A percentile compares a stretch with the other conserved stretches of the same genome.
These are phyloP conservation scores for Aristolochia californica DNA, from an alignment of 164 flowering plant genomes.

Conservation along the genomic window DNA sequence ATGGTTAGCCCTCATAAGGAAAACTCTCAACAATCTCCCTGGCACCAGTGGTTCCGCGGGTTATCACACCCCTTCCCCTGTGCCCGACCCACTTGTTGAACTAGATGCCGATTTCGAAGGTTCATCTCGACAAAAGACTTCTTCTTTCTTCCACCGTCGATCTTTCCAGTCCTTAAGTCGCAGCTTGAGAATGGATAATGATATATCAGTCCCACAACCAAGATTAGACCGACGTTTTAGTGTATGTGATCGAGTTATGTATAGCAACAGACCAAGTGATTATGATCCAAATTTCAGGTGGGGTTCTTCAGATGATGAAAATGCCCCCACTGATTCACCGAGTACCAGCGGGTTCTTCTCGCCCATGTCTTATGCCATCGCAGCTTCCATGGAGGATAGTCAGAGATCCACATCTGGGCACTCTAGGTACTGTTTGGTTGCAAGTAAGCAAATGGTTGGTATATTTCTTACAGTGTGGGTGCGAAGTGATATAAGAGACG, in stretches of 20 bases:
- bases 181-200: slow-evolving; percentile 41
- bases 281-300: slow-evolving; percentile 27
- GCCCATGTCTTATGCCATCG: slow-evolving; percentile 23
- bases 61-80: slow-evolving; percentile 68
- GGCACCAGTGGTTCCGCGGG: slow-evolving; percentile 40
- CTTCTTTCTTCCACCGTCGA: slow-evolving; percentile 37
- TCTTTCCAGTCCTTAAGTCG: slow-evolving; percentile 33
- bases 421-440: slow-evolving; percentile 39
- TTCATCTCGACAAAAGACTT: slow-evolving; percentile 50
- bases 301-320: slow-evolving; percentile 45
- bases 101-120: slow-evolving; percentile 87
- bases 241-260: slow-evolving; percentile 37
- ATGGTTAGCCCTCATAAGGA: slow-evolving; percentile 75
- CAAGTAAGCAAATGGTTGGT: slow-evolving; percentile 50
- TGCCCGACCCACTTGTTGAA: slow-evolving; percentile 77
- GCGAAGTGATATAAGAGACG: slow-evolving; percentile 29
- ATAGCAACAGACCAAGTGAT: slow-evolving; percentile 35
- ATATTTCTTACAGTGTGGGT: slow-evolving; percentile 45
- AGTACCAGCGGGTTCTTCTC: slow-evolving; percentile 23
- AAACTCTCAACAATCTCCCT: slow-evolving; percentile 72
- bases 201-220: slow-evolving; percentile 23
- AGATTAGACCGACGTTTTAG: slow-evolving; percentile 38
- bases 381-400: slow-evolving; percentile 25
- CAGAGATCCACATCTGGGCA: slow-evolving; percentile 19
- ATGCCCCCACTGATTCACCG: slow-evolving; percentile 31